Conservation (phyloP, 257 asterid genomes). For the Nicotiana otophora region DNA sequence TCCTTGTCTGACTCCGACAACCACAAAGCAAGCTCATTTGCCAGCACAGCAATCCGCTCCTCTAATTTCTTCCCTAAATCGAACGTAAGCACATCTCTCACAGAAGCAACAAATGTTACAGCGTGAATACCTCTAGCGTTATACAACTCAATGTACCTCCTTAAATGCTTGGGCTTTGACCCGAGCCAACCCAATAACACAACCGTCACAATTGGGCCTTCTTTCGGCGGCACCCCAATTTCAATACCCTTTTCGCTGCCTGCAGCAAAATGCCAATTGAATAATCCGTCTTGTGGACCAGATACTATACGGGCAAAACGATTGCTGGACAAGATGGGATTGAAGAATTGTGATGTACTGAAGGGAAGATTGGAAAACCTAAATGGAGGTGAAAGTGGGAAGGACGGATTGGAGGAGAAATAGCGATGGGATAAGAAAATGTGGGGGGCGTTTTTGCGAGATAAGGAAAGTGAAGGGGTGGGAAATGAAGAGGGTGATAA, state of each 20-base stretch:
- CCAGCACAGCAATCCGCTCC: slow-evolving; percentile 42
- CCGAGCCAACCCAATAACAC: slow-evolving; percentile 93
- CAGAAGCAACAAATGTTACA: slow-evolving; percentile 67
- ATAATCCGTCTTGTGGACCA: slow-evolving; percentile 18
- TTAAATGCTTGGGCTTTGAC: slow-evolving; percentile 60
- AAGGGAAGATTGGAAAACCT: slow-evolving; percentile 7
- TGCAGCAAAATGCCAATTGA: slow-evolving; percentile 40
- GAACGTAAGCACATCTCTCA: slow-evolving; percentile 56
- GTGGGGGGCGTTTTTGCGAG: slow-evolving; percentile 4
- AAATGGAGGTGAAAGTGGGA: slow-evolving; percentile 14
- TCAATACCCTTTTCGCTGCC: background rate
- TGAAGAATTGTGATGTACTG: slow-evolving; percentile 10
- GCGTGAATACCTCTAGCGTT: slow-evolving; percentile 63
- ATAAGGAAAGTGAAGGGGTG: background rate
- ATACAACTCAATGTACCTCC: slow-evolving; percentile 63
- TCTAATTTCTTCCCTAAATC: slow-evolving; percentile 68
- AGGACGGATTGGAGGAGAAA: background rate
- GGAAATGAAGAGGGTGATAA: slow-evolving; percentile 9
- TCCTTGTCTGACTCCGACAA: slow-evolving; percentile 36
- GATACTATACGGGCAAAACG: slow-evolving; percentile 30
- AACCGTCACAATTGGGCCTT: slow-evolving; percentile 56
- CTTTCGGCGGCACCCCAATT: slow-evolving; percentile 9
- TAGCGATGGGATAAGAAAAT: background rate
- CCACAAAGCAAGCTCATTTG: slow-evolving; percentile 60
- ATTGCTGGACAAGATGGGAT: slow-evolving; percentile 12